phyloP scores from a whole-genome alignment of 1,284 basidiomycete genomes.

The Puccinia horiana region DNA sequence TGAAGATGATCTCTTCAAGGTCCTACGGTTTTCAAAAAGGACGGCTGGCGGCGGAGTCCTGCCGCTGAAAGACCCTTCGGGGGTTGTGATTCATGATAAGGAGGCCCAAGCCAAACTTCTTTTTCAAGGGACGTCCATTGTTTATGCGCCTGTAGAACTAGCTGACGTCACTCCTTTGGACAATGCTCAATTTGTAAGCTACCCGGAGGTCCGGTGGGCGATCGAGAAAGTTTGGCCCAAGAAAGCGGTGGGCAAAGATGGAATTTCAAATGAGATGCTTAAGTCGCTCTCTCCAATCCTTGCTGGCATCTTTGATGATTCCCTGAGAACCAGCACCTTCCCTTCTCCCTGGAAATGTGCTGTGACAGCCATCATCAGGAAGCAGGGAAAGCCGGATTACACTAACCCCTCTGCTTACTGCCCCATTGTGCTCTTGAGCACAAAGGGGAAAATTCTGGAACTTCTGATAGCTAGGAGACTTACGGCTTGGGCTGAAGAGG shows the following conservation, averaged over 20 bases:
- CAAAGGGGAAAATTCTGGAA: constrained; percentile 6
- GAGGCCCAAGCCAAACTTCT: neutral
- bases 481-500: neutral
- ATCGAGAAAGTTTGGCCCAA: neutral
- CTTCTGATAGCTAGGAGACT: neutral
- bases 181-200: neutral
- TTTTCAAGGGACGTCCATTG: too few species aligned
- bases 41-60: neutral
- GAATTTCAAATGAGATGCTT: neutral
- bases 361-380: too few species aligned
- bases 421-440: constrained; percentile 13
- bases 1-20: neutral
- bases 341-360: neutral
- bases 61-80: neutral
- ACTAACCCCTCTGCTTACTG: constrained; percentile 7
- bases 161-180: neutral
- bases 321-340: neutral
- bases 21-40: neutral
- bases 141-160: neutral
- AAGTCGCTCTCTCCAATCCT: neutral
- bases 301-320: neutral
- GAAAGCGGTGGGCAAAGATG: too few species aligned
- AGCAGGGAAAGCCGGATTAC: too few species aligned
- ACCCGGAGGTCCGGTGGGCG: neutral
- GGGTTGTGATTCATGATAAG: neutral